These are phyloP conservation scores for Entomophthora muscae DNA, from an alignment of 371 early-diverging fungal genomes.

Conservation along the genomic window DNA sequence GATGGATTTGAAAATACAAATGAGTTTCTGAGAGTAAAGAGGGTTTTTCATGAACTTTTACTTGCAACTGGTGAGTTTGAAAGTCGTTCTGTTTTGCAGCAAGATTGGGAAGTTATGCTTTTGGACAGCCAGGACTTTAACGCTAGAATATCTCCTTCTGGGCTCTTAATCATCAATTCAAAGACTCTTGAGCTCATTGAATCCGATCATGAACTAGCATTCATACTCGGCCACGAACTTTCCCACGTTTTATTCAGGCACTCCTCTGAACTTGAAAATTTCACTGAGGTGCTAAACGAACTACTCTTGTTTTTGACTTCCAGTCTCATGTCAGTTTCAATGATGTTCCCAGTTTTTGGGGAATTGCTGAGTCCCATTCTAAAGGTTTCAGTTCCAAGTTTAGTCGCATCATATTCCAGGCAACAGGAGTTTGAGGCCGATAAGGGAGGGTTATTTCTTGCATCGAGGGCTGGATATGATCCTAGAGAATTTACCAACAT, in stretches of 20 bases:
- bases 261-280: not conserved
- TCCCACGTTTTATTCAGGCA: not conserved
- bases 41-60: not conserved
- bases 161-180: not conserved
- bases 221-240: not conserved
- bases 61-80: not conserved
- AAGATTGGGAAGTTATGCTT: not conserved
- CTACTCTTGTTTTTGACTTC: not conserved
- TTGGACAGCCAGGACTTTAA: not conserved
- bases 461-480: no score
- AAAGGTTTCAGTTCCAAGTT: no score
- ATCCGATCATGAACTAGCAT: not conserved
- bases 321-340: not conserved
- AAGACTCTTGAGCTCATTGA: not conserved
- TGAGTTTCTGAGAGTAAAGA: not conserved
- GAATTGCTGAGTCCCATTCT: not conserved
- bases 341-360: not conserved
- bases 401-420: no score
- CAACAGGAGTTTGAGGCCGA: no score
- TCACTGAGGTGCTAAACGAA: not conserved
- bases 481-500: no score
- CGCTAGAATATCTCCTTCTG: not conserved
- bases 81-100: not conserved
- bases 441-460: no score
- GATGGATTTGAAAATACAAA: not conserved